phyloP scores from a whole-genome alignment of 148 eudicot genomes.

The Camellia granthamiana region DNA sequence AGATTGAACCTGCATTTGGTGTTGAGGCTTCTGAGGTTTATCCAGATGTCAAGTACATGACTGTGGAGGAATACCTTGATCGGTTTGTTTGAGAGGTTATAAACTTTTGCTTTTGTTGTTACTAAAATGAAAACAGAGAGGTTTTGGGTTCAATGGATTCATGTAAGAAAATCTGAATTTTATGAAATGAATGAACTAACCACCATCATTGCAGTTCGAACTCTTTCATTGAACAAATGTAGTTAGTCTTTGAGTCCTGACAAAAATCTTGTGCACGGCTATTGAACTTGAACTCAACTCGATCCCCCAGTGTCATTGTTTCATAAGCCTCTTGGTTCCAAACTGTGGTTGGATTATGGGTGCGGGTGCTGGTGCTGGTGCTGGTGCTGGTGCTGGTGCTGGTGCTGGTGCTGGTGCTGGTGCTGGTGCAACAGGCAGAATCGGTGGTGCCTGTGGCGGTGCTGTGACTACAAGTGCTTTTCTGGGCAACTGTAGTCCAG shows the following conservation, averaged over 20 bases:
- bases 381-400: no score
- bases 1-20: constrained; percentile 53
- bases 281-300: not conserved
- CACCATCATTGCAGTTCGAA: no score
- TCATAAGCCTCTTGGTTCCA: not conserved
- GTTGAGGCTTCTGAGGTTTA: constrained; percentile 77
- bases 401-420: constrained; percentile 16
- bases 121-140: not conserved
- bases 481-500: constrained; percentile 29
- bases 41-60: constrained; percentile 73
- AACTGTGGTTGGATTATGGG: not conserved
- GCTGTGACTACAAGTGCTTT: constrained; percentile 21
- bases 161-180: not conserved
- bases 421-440: constrained; percentile 17
- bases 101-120: not conserved
- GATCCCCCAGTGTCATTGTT: not conserved
- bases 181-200: no score
- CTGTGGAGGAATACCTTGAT: constrained; percentile 54
- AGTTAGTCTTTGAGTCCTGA: no score
- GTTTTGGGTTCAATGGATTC: constrained; percentile 8
- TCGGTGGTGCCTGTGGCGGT: not conserved
- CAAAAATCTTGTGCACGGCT: no score
- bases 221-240: not conserved
- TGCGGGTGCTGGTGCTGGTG: constrained; percentile 14
- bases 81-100: constrained; percentile 31